These are phyloP conservation scores for Paraphoma chrysanthemicola DNA, from an alignment of 2,329 filamentous ascomycete species.

Conservation along the genomic window DNA sequence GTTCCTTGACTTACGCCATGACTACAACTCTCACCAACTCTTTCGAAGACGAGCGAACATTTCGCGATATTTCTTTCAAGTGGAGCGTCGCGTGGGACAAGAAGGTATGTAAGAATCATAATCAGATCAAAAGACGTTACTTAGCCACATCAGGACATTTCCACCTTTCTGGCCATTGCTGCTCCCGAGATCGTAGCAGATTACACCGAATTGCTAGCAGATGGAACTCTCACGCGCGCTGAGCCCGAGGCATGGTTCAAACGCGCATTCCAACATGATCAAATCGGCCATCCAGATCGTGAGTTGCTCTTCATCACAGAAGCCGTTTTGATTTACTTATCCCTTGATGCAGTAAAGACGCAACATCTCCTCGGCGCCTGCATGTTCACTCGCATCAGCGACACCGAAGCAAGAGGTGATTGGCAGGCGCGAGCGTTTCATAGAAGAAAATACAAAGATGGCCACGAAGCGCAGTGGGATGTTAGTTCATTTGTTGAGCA, in stretches of 20 bases:
- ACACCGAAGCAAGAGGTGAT: neutral
- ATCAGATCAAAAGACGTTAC: neutral
- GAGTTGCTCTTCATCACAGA: neutral
- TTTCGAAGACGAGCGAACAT: neutral
- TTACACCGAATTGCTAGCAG: neutral
- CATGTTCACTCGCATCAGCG: neutral
- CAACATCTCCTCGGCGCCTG: neutral
- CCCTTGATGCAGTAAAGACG: neutral
- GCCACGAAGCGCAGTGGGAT: neutral
- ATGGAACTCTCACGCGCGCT: neutral
- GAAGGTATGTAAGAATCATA: neutral
- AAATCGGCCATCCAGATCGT: neutral
- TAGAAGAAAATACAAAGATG: neutral
- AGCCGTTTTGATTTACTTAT: neutral
- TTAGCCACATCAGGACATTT: neutral
- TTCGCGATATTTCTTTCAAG: neutral
- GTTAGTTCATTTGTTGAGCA: neutral
- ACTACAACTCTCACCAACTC: neutral
- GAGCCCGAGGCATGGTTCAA: neutral
- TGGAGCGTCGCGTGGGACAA: neutral
- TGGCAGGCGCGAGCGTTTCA: neutral
- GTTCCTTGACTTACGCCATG: neutral
- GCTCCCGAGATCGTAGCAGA: neutral
- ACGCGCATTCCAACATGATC: neutral
- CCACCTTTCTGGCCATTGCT: neutral